These are phyloP conservation scores for Gonapodya prolifera DNA, from an alignment of 192 early-diverging fungal genomes.

Conservation along the genomic window DNA sequence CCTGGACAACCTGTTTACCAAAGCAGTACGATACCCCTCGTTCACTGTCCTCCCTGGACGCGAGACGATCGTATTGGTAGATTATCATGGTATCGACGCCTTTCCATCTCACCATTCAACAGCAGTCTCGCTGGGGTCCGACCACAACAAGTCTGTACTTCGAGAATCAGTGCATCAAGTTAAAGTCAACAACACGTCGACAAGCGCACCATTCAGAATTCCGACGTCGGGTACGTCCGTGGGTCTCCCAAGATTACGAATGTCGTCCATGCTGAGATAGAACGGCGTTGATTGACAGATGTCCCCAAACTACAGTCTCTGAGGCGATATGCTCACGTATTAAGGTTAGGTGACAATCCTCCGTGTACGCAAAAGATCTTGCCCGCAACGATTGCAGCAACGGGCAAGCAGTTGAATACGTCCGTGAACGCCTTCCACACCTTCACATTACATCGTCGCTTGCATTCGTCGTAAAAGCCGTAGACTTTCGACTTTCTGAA, in stretches of 20 bases:
- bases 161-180: not conserved
- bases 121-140: slow-evolving; percentile 72
- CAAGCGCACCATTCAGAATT: slow-evolving; percentile 49
- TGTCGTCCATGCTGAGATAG: slow-evolving; percentile 72
- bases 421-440: slow-evolving; percentile 87
- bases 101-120: slow-evolving; percentile 7
- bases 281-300: slow-evolving; percentile 1
- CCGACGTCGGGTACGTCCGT: slow-evolving; percentile 87
- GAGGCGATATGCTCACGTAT: slow-evolving; percentile 23
- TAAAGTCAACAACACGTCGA: not conserved
- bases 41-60: slow-evolving; percentile 77
- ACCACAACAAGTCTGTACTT: slow-evolving; percentile 68
- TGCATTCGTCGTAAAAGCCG: slow-evolving; percentile 97
- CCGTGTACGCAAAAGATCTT: slow-evolving; percentile 91
- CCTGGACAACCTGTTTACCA: slow-evolving; percentile 66
- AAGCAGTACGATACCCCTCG: slow-evolving; percentile 94
- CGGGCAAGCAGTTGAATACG: slow-evolving; percentile 86
- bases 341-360: slow-evolving; percentile 62
- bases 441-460: slow-evolving; percentile 70
- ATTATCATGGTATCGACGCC: not conserved
- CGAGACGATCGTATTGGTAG: not conserved
- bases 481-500: slow-evolving; percentile 42
- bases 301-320: not conserved
- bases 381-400: slow-evolving; percentile 78
- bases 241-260: slow-evolving; percentile 63